Evolutionary conservation across 331 rosid genomes (phyloP).

Genomic region (Rhamnella rubrinervis): DNA sequence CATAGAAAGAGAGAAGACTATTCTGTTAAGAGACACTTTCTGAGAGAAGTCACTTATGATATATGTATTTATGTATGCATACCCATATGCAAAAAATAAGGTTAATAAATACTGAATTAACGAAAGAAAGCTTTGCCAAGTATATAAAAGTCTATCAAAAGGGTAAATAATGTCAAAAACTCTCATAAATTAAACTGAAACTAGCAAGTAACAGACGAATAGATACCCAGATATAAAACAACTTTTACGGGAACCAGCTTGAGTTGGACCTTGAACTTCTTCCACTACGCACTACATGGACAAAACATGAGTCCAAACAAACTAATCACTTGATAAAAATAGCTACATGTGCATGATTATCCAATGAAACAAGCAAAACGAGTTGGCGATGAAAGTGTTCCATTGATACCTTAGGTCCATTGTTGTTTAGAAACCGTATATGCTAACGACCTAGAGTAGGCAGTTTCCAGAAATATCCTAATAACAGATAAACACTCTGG

Average conservation of each 20-base stretch:
- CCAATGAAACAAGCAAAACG: neutral
- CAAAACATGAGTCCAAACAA: slow-evolving; percentile 24
- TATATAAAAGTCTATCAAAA: slow-evolving; percentile 4
- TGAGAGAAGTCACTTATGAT: no score
- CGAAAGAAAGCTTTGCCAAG: slow-evolving; percentile 21
- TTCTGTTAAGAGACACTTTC: no score
- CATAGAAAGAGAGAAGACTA: no score
- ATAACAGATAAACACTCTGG: no score
- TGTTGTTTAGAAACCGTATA: no score
- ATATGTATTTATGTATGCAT: no score
- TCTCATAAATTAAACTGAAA: neutral
- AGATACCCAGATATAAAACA: slow-evolving; percentile 90
- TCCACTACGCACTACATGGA: slow-evolving; percentile 84
- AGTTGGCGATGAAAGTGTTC: no score
- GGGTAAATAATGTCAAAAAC: neutral
- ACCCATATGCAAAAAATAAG: no score
- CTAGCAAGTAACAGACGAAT: slow-evolving; percentile 1
- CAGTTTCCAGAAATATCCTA: no score
- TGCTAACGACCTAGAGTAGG: no score
- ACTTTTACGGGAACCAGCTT: slow-evolving; percentile 83
- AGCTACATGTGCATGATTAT: neutral
- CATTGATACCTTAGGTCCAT: no score
- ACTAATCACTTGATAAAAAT: neutral
- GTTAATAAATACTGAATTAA: no score
- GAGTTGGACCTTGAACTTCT: slow-evolving; percentile 93